A percentile compares a stretch with the other conserved stretches of the same genome.
phyloP scores from a whole-genome alignment of 345 rosid genomes.

The Excoecaria cochinchinensis region DNA sequence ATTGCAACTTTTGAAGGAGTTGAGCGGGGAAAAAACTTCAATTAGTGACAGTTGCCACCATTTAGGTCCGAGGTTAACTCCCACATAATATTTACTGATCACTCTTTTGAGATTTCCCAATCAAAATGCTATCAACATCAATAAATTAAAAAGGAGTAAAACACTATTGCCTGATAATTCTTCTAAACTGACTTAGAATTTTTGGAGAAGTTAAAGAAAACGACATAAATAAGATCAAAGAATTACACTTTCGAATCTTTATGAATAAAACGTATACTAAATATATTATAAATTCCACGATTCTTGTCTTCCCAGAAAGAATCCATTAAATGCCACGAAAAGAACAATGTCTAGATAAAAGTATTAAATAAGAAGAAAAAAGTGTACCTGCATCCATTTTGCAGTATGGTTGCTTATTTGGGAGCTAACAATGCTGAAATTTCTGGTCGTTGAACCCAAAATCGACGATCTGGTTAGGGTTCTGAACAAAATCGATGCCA shows the following conservation, averaged over 20 bases:
- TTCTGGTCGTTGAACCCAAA: slow-evolving; percentile 9
- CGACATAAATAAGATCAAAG: background rate
- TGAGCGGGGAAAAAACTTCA: background rate
- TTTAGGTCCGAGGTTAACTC: background rate
- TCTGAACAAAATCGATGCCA: slow-evolving; percentile 18
- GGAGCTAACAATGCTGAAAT: slow-evolving; percentile 18
- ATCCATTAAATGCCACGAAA: background rate
- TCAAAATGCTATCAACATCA: background rate
- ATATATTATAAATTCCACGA: background rate
- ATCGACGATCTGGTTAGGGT: slow-evolving; percentile 17
- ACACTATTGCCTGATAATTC: background rate
- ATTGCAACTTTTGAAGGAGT: background rate
- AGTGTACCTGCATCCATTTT: slow-evolving; percentile 27
- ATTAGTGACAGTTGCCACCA: background rate
- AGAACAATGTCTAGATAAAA: too few relatives aligned
- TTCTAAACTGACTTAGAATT: background rate
- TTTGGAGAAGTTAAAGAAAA: background rate
- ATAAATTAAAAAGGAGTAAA: background rate
- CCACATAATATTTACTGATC: background rate
- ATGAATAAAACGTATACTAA: too few relatives aligned
- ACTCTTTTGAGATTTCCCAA: background rate
- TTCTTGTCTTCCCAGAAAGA: background rate
- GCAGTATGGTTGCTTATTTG: slow-evolving; percentile 23
- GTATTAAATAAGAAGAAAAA: background rate
- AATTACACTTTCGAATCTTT: background rate